Evolutionary conservation across 2,329 filamentous ascomycete species (phyloP), one percentile per base, ranked within the genome.

Genomic region (Clonostachys sp.): DNA sequence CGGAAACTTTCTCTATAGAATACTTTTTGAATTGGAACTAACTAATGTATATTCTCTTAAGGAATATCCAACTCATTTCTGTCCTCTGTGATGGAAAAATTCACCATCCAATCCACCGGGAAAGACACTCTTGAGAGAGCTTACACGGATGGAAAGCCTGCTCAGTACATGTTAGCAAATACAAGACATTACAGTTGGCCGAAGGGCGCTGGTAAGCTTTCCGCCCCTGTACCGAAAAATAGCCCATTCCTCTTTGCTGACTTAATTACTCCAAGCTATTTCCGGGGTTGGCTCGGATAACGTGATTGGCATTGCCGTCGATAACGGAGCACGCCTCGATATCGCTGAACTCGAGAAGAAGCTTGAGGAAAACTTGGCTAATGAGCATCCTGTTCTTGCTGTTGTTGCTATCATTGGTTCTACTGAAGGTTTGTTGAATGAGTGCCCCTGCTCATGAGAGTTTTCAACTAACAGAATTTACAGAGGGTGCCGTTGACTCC

Each of bases 171-270:
- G 47, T 49, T 74, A 5, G 55, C 61, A n/a, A 66, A 58, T 10
- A 74, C 71, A 2, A 57, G 64, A 1, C 73, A 75, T 51, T 76
- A 76, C 51, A 74, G 70, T 0, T 76, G 73, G 73, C 72, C 71
- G 0, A 76, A 76, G 47, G 64, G 64, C 43, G 67, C 57, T n/a
- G 72, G 72, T 74, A 48, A 51, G 65, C 24, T 30, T 30, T 10
- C 24, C n/a, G n/a, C n/a, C 57, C 30, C 14, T 12, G 30, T 39
- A 6, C 2, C 10, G 5, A n/a, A 14, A 5, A 30, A 12, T 14
- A 36, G n/a, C 14, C 40, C 7, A n/a, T n/a, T 18, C 6, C 5
- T 2, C 12, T 38, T 8, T 12, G 3, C 8, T 9, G 3, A 24
- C 51, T 12, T 51, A 30, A 45, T 14, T 10, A 2, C 5, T 6